Base-by-base conservation (phyloP, 2,329 filamentous ascomycete genomes). In the Elsinoe ampelina region DNA sequence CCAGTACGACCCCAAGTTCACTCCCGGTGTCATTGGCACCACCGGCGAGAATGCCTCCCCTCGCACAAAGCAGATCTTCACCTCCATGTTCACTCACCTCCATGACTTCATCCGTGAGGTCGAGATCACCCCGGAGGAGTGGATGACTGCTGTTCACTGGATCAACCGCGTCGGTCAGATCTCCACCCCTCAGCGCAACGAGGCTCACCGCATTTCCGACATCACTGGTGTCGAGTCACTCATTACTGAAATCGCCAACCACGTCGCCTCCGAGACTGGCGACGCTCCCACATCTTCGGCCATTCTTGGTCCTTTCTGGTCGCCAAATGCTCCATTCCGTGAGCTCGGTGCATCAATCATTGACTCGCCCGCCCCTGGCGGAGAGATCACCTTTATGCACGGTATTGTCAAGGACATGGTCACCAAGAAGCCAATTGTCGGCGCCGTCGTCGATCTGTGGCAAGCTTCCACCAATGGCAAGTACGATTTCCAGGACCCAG, bases 221-320 rank as follows among this genome's bases (percentile, higher is more conserved):
- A 80, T 90, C 41, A 76, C 89, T 39, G 87, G 86, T 17, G 76
- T 90, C 19, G 87, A 90, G 70, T 83, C 82, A 80, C 84, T 85
- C 55, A 81, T 84, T 58, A 83, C 85, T 57, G 83, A 86, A 65
- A 85, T 85, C 63, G 80, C 81, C 61, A 80, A 84, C 75, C 81
- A 78, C 68, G 66, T 70, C 35, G 73, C 83, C 66, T 80, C 81
- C 61, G 81, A 86, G 58, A 77, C 79, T 57, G 76, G 77, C 66
- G 72, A 80, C 60, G 75, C 79, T 59, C 84, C 85, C 47, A 89
- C 86, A n/a, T 87, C 84, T 2, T 86, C 84, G 60, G 80, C 85
- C 58, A 89, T 89, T 66, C 82, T 89, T 59, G 86, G 86, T 1
- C 86, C 86, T 61, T 89, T 89, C 78, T 89, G 85, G 85, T 85